A percentile compares a stretch with the other conserved stretches of the same genome.
Conservation (phyloP, 805 yeast species). For the Saccharomycopsis babjevae region DNA sequence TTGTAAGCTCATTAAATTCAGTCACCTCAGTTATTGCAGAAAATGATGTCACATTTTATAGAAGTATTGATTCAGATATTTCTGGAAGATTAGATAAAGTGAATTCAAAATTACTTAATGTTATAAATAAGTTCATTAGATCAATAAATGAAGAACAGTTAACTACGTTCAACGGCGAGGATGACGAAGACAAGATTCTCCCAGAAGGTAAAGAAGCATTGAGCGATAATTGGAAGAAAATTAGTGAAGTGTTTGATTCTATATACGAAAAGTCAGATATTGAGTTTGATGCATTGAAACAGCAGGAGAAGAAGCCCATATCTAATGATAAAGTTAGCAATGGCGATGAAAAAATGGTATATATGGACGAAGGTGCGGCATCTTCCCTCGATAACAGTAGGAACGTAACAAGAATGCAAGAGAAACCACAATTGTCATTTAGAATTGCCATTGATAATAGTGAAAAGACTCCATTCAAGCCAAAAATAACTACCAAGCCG, state of each 20-base stretch:
- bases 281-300: slow-evolving; percentile 39
- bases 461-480: slow-evolving; percentile 65
- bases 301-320: slow-evolving; percentile 11
- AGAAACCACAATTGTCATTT: slow-evolving; percentile 66
- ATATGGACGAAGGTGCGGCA: slow-evolving; percentile 37
- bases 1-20: neutral
- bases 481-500: slow-evolving; percentile 64
- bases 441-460: slow-evolving; percentile 52
- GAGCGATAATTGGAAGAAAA: slow-evolving; percentile 46
- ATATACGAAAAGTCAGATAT: slow-evolving; percentile 71
- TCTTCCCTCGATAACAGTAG: slow-evolving; percentile 15
- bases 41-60: slow-evolving; percentile 71
- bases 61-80: slow-evolving; percentile 24
- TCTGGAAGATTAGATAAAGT: slow-evolving; percentile 27
- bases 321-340: slow-evolving; percentile 6
- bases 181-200: slow-evolving; percentile 21
- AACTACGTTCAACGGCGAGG: slow-evolving; percentile 19
- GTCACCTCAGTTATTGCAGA: slow-evolving; percentile 38
- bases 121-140: slow-evolving; percentile 37
- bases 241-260: slow-evolving; percentile 50
- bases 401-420: slow-evolving; percentile 25
- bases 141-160: slow-evolving; percentile 20
- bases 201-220: slow-evolving; percentile 33
- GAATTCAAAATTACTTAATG: slow-evolving; percentile 29
- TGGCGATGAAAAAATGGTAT: slow-evolving; percentile 26